A percentile compares a stretch with the other conserved stretches of the same genome.
These are phyloP conservation scores for Farysia itapuensis DNA, from an alignment of 1,284 basidiomycete species.

Conservation along the genomic window DNA sequence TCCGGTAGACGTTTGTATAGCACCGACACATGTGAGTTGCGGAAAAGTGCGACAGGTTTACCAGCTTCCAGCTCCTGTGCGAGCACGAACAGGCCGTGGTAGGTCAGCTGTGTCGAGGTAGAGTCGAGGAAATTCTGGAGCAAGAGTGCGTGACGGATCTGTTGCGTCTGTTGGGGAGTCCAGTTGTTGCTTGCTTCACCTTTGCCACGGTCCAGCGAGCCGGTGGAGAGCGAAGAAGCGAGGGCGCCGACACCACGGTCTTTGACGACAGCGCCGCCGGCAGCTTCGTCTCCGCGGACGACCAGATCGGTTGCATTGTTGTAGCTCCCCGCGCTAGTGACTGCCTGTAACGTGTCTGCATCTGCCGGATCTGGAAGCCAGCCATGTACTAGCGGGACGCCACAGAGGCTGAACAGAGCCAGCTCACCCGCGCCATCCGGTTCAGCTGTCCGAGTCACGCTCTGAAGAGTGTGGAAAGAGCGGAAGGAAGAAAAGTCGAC, in stretches of 20 bases:
- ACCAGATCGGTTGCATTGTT: constrained; percentile 70
- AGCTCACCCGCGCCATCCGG: constrained; percentile 67
- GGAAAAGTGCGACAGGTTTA: constrained; percentile 77
- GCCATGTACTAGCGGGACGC: constrained; percentile 80
- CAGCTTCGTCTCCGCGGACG: constrained; percentile 74
- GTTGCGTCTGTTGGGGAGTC: constrained; percentile 14
- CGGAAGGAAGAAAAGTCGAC: constrained; percentile 39
- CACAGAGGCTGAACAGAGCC: constrained; percentile 78
- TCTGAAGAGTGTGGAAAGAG: constrained; percentile 20
- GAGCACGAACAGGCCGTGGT: constrained; percentile 68
- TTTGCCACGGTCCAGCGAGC: constrained; percentile 65
- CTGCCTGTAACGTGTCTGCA: constrained; percentile 65
- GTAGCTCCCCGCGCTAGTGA: constrained; percentile 63
- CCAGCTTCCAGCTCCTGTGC: constrained; percentile 60
- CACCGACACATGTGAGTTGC: constrained; percentile 84
- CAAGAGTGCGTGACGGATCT: constrained; percentile 18
- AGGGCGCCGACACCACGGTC: constrained; percentile 31
- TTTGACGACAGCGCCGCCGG: constrained; percentile 64
- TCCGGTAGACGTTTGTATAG: constrained; percentile 65
- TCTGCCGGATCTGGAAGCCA: constrained; percentile 83
- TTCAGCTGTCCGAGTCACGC: constrained; percentile 16
- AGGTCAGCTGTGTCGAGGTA: constrained; percentile 80
- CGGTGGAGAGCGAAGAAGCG: constrained; percentile 65
- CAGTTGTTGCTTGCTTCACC: constrained; percentile 8
- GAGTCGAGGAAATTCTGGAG: constrained; percentile 66